Evolutionary conservation across 768 basidiomycete genomes (phyloP).

Genomic region (Collybia sp.): DNA sequence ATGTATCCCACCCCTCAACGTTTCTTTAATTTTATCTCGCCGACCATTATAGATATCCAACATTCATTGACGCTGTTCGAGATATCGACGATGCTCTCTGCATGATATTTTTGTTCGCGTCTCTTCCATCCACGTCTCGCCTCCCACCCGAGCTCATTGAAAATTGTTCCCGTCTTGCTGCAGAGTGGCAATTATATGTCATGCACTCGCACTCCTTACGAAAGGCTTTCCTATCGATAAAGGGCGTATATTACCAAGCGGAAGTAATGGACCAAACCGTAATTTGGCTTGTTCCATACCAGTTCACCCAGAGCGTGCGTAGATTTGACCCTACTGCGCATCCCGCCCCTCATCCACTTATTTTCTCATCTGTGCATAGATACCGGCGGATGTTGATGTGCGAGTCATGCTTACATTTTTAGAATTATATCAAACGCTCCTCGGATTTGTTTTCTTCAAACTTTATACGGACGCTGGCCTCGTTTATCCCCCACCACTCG

Average conservation of each 20-base stretch:
- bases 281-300: constrained; percentile 96
- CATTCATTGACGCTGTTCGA: constrained; percentile 90
- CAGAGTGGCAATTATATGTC: constrained; percentile 96
- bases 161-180: constrained; percentile 84
- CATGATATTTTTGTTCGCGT: constrained; percentile 90
- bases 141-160: constrained; percentile 81
- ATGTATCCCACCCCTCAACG: constrained; percentile 11
- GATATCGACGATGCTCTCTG: constrained; percentile 98
- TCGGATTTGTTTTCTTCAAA: constrained; percentile 96
- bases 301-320: constrained; percentile 90
- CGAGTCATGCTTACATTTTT: constrained; percentile 98
- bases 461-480: constrained; percentile 93
- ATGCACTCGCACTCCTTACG: constrained; percentile 82
- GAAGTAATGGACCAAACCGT: constrained; percentile 90
- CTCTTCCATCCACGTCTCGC: constrained; percentile 80
- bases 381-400: constrained; percentile 93
- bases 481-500: constrained; percentile 92
- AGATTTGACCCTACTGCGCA: too few relatives aligned
- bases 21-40: constrained; percentile 3
- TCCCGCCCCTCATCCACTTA: too few relatives aligned
- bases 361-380: constrained; percentile 36
- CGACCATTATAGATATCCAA: constrained; percentile 70
- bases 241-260: constrained; percentile 97
- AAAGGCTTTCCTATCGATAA: constrained; percentile 94
- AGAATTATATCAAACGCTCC: constrained; percentile 94